Conservation (phyloP, 345 rosid species). For the Populus nigra region DNA sequence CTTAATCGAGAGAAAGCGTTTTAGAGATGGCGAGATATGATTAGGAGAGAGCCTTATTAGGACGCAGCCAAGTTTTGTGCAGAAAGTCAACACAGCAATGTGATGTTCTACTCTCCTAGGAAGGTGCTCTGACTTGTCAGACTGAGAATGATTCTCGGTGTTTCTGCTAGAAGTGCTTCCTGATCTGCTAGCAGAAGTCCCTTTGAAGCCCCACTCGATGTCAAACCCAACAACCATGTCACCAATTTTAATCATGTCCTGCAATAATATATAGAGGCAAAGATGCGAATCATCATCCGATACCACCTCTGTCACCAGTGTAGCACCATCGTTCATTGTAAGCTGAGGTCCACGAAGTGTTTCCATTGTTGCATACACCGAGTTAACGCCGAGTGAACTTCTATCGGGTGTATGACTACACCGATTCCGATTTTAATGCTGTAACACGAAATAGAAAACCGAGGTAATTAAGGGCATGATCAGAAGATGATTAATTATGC, state of each 20-base stretch:
- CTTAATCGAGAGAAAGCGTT: slow-evolving; percentile 19
- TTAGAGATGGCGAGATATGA: slow-evolving; percentile 22
- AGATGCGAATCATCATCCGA: slow-evolving; percentile 30
- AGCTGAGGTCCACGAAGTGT: slow-evolving; percentile 24
- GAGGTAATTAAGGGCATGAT: background rate
- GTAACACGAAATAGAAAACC: background rate
- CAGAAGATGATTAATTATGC: background rate
- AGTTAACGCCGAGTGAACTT: too few relatives aligned
- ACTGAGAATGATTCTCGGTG: background rate
- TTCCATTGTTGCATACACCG: slow-evolving; percentile 9
- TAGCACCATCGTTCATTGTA: slow-evolving; percentile 23
- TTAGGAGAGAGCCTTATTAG: slow-evolving; percentile 19
- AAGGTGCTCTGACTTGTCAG: slow-evolving; percentile 13
- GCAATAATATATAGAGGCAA: slow-evolving; percentile 29
- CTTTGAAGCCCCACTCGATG: slow-evolving; percentile 31
- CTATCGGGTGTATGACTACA: background rate
- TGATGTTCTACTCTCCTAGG: slow-evolving; percentile 20
- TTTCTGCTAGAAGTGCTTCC: slow-evolving; percentile 13
- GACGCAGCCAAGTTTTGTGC: slow-evolving; percentile 30
- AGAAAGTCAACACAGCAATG: slow-evolving; percentile 23
- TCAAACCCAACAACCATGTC: slow-evolving; percentile 31
- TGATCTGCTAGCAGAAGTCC: slow-evolving; percentile 14
- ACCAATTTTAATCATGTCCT: slow-evolving; percentile 28
- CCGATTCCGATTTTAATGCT: background rate
- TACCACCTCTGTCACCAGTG: slow-evolving; percentile 24